phyloP scores from a whole-genome alignment of 2,329 filamentous ascomycete species.

The Xylariaceae sp. region DNA sequence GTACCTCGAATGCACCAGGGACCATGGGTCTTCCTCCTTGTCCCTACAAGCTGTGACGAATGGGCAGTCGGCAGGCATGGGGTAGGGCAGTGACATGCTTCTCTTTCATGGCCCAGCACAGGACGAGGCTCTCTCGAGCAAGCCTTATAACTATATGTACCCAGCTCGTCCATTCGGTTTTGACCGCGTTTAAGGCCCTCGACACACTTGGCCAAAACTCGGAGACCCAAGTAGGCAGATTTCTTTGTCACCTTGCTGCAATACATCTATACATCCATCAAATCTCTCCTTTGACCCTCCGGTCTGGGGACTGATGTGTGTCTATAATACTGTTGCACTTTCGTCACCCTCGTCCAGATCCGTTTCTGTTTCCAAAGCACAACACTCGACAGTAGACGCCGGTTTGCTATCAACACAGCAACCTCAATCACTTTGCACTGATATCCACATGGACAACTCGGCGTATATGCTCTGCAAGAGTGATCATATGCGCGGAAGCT shows the following conservation, averaged over 20 bases:
- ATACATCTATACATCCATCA: conserved; percentile 4
- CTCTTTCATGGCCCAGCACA: neutral
- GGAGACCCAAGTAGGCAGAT: conserved; percentile 7
- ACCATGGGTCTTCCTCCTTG: no score
- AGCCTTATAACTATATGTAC: conserved; percentile 11
- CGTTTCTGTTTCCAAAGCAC: conserved; percentile 14
- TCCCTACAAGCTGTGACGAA: no score
- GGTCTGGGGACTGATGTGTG: conserved; percentile 16
- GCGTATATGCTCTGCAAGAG: conserved; percentile 21
- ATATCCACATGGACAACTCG: conserved; percentile 26
- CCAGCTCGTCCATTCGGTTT: neutral
- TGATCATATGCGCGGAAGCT: conserved; percentile 21
- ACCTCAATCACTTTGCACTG: conserved; percentile 10
- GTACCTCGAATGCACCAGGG: no score
- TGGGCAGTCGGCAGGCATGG: no score
- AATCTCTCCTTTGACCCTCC: neutral
- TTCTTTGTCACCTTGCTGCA: conserved; percentile 8
- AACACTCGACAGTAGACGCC: conserved; percentile 8
- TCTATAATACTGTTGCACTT: conserved; percentile 22
- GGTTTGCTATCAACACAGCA: conserved; percentile 15
- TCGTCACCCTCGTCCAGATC: conserved; percentile 15
- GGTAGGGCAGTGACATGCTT: no score
- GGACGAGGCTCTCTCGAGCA: conserved; percentile 11
- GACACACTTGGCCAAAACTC: conserved; percentile 11
- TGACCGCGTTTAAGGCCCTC: conserved; percentile 8